These are phyloP conservation scores for Gentiana dahurica DNA, from an alignment of 257 asterid species.

Conservation along the genomic window DNA sequence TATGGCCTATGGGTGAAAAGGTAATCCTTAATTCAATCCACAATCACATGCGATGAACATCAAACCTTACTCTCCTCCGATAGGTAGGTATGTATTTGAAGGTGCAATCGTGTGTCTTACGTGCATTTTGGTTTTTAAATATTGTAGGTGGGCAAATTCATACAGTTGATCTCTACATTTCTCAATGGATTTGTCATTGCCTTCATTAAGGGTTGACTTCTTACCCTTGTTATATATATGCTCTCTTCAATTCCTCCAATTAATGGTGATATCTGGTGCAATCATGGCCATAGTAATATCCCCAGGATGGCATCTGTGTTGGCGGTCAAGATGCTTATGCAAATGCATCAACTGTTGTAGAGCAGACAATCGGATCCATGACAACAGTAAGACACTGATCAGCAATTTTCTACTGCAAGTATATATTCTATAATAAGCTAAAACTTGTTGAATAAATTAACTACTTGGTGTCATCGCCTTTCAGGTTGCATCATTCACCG, in stretches of 20 bases:
- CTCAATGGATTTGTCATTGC: constrained; percentile 69
- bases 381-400: constrained; percentile 39
- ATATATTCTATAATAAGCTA: not conserved
- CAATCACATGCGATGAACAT: no score
- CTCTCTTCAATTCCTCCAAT: constrained; percentile 69
- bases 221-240: constrained; percentile 50
- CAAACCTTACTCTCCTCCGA: no score
- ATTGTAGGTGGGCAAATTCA: constrained; percentile 63
- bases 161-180: constrained; percentile 60
- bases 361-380: constrained; percentile 77
- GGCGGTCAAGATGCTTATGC: constrained; percentile 71
- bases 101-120: no score
- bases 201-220: constrained; percentile 76
- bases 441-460: not conserved
- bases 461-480: not conserved
- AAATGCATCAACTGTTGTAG: constrained; percentile 59
- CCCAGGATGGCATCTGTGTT: constrained; percentile 48
- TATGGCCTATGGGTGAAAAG: constrained; percentile 95
- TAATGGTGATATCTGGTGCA: constrained; percentile 45
- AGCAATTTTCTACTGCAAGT: not conserved
- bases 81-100: no score
- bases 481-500: constrained; percentile 73
- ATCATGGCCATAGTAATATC: constrained; percentile 49
- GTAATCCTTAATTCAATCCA: constrained; percentile 9
- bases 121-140: not conserved